Evolutionary conservation across 2,329 filamentous ascomycete species (phyloP), one percentile per base, ranked within the genome.

Genomic region (Penicillium sp.): DNA sequence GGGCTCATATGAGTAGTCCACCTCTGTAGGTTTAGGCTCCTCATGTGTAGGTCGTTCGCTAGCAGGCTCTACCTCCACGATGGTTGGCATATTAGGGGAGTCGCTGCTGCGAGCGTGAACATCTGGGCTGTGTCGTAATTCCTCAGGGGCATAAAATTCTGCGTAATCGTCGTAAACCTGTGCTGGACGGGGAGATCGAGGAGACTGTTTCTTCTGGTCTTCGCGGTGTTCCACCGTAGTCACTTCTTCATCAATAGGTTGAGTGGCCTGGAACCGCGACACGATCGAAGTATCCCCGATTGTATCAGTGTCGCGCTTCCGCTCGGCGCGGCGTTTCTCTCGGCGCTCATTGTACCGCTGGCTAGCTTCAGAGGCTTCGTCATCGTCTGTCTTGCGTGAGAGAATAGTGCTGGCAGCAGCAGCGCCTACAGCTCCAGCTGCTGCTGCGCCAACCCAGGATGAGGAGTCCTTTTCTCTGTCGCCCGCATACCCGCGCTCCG

Each of bases 401-500:
- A 76, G 72, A 50, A 78, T 73, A 16, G 77, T 74, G 48, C 79
- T 74, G 44, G 76, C 78, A 39, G 79, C 73, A 25, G 75, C 75
- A 40, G 79, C 81, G 15, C 81, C 81, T 21, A 81, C 72, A 10
- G 80, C 80, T 25, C 79, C 82, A 31, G 79, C 79, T 15, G 80
- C 75, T n/a, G 80, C 80, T 48, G 70, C 66, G 25, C 65, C 68
- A 48, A 68, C 66, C 70, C 71, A 72, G 9, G 71, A 71, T 21
- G 65, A 66, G 2, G 66, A 66, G 9, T 65, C 61, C 34, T 51
- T 76, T 73, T 63, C 76, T 51, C 55, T 63, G 11, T 53, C 53
- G 23, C 45, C 40, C 5, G 62, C 53, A 13, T 61, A 55, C 9
- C 57, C 57, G 16, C 56, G 61, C 27, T 57, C 55, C 27, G 67